Evolutionary conservation across 164 flowering plant genomes (phyloP).

Genomic region (Sextonia rubra): DNA sequence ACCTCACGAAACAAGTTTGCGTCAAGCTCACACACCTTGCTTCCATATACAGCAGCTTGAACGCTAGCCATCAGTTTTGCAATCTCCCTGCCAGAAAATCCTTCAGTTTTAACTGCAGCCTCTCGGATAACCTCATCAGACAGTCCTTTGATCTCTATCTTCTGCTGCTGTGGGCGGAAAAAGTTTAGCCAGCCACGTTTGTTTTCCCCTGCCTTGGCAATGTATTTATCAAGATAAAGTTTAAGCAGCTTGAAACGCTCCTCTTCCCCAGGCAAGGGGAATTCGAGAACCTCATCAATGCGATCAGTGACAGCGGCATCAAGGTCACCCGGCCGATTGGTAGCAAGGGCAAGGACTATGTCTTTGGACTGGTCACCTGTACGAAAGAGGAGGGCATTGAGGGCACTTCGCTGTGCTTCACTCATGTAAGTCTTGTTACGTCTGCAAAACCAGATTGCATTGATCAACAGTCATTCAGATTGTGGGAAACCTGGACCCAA

Average conservation of each 20-base stretch:
- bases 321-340: conserved; percentile 96
- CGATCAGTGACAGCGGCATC: conserved; percentile 95
- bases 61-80: conserved; percentile 96
- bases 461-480: neutral
- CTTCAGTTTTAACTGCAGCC: conserved; percentile 83
- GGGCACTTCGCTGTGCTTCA: conserved; percentile 98
- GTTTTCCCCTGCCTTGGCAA: conserved; percentile 62
- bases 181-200: conserved; percentile 57
- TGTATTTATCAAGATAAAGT: conserved; percentile 85
- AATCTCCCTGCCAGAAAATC: conserved; percentile 96
- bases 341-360: conserved; percentile 93
- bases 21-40: conserved; percentile 74
- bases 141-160: conserved; percentile 79
- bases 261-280: conserved; percentile 85
- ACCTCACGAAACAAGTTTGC: conserved; percentile 81
- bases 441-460: conserved; percentile 35
- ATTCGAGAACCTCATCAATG: conserved; percentile 85
- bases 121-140: conserved; percentile 71
- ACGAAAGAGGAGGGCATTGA: conserved; percentile 92
- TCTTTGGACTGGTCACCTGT: conserved; percentile 99
- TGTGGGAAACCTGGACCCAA: neutral
- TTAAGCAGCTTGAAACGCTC: conserved; percentile 83
- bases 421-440: conserved; percentile 97
- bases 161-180: conserved; percentile 52
- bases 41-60: conserved; percentile 98